A percentile compares a stretch with the other conserved stretches of the same genome.
phyloP scores from a whole-genome alignment of 441 rosid species.

The Croton laevigatus region DNA sequence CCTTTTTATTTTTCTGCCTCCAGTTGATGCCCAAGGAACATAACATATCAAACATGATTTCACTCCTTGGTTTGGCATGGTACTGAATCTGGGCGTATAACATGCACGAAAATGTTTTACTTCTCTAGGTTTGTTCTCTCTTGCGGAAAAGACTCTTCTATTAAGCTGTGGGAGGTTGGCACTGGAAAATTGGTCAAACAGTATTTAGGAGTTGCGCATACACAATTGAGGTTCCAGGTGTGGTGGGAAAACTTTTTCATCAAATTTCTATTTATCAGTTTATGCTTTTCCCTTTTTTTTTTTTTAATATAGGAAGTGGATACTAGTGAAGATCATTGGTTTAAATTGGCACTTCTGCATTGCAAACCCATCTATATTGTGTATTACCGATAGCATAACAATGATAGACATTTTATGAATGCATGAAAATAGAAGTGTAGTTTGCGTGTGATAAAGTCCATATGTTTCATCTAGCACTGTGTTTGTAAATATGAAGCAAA shows the following conservation, averaged over 20 bases:
- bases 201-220: conserved; percentile 65
- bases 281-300: not conserved
- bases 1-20: not conserved
- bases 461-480: not conserved
- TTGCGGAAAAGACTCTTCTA: conserved; percentile 72
- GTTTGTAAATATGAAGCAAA: not conserved
- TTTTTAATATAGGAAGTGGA: not conserved
- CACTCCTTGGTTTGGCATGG: not conserved
- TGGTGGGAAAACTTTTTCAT: conserved; percentile 1
- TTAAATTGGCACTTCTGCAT: conserved; percentile 1
- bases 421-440: not conserved
- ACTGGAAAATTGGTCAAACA: conserved; percentile 77
- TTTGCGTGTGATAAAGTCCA: not conserved
- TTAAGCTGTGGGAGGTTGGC: conserved; percentile 84
- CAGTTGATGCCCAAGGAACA: not conserved
- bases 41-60: not conserved
- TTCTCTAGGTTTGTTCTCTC: conserved; percentile 72
- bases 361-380: not conserved
- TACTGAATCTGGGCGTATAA: not conserved
- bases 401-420: not conserved
- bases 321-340: not conserved
- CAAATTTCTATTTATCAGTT: not conserved
- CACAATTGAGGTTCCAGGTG: conserved; percentile 75
- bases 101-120: conserved; percentile 17
- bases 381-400: not conserved